These are phyloP conservation scores for Tetrastigma voinierianum DNA, from an alignment of 164 flowering plant species.

Conservation along the genomic window DNA sequence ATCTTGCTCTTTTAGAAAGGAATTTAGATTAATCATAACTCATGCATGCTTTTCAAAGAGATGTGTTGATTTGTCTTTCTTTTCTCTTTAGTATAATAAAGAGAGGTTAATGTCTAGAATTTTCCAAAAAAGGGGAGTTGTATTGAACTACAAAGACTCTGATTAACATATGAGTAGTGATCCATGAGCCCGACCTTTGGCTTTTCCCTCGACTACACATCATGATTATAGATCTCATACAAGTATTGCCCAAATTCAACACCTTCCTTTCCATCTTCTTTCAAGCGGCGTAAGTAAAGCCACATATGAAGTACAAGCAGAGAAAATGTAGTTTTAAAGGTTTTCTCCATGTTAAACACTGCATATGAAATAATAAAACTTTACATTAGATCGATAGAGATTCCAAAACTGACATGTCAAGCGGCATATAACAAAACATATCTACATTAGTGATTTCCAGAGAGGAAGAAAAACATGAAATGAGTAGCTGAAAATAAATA, in stretches of 20 bases:
- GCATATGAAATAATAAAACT: too few relatives aligned
- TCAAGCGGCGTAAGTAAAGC: constrained; percentile 88
- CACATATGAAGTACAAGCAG: constrained; percentile 97
- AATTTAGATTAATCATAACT: too few relatives aligned
- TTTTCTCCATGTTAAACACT: too few relatives aligned
- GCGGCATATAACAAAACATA: too few relatives aligned
- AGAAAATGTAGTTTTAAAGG: constrained; percentile 78
- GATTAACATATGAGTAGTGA: constrained; percentile 8
- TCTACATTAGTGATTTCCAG: too few relatives aligned
- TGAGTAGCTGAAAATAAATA: too few relatives aligned
- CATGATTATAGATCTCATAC: constrained; percentile 94
- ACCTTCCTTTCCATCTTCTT: constrained; percentile 94
- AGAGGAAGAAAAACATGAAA: too few relatives aligned
- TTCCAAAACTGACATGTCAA: background rate
- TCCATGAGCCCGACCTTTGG: constrained; percentile 93
- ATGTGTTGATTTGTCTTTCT: too few relatives aligned
- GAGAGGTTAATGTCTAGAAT: background rate
- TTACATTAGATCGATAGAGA: background rate
- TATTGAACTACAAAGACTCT: background rate
- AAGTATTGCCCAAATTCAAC: constrained; percentile 88
- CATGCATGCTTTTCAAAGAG: too few relatives aligned
- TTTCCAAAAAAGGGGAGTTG: background rate
- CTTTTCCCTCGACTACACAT: constrained; percentile 85
- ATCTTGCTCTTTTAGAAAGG: too few relatives aligned
- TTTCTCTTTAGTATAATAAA: too few relatives aligned